Base-by-base conservation (phyloP, 345 rosid species). In the Zanthoxylum bungeanum region DNA sequence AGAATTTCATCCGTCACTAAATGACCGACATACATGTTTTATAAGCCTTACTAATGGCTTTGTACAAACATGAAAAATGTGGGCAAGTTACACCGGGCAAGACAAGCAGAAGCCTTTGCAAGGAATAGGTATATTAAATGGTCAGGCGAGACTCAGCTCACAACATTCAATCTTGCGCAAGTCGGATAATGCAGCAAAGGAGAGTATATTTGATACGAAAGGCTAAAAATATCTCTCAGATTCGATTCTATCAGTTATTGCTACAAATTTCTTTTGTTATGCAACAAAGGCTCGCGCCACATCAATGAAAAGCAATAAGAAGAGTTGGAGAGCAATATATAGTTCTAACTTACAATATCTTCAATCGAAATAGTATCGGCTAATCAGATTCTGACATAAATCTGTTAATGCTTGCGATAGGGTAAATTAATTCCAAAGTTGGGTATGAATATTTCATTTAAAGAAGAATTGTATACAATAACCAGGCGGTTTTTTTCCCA, bases 61-160 rank as follows among this genome's bases (percentile, higher is more conserved):
- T n/a, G n/a, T n/a, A n/a, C n/a, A n/a, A n/a, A n/a, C n/a, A n/a
- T n/a, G n/a, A n/a, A n/a, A n/a, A n/a, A n/a, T n/a, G n/a, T n/a
- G n/a, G n/a, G n/a, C n/a, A n/a, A n/a, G n/a, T n/a, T n/a, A n/a
- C n/a, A n/a, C n/a, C n/a, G n/a, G n/a, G 60, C 74, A 22, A 88
- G 80, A 53, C 94, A 87, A 11, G 91, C 83, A 22, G 64, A 79
- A 2, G 97, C 87, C 80, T 87, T 92, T 19, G 80, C 75, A 21
- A 92, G 82, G 72, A 92, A 92, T 9, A 97, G 94, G 80, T 77
- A 89, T 0, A 97, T 94, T 71, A 94, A 73, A 63, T 90, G 79
- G 70, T 92, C 91, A 0, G 97, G 88, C 33, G 64, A 70, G 73
- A 76, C 28, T 85, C 93, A 33, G 44, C 42, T 61, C 86, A 79